These are phyloP conservation scores for Nothophaeocryptopus gaeumannii DNA, from an alignment of 2,329 filamentous ascomycete genomes.

Conservation along the genomic window DNA sequence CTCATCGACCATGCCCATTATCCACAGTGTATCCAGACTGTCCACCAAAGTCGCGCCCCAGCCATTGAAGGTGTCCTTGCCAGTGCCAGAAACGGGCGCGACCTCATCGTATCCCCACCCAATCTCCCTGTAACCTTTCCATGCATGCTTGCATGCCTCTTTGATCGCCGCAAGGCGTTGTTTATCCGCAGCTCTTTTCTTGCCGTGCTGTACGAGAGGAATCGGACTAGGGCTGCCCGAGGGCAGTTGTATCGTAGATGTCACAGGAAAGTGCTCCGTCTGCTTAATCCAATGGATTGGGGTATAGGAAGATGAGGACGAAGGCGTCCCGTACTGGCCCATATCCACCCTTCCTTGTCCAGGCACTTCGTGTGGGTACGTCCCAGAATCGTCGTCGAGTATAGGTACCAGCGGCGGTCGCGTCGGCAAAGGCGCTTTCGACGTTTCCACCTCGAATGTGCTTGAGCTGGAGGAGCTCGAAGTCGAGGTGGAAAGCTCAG, in stretches of 20 bases:
- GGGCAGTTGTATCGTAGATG: conserved; percentile 72
- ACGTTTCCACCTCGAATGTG: too few relatives aligned
- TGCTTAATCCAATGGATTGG: conserved; percentile 67
- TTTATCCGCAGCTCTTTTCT: conserved; percentile 60
- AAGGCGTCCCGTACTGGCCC: conserved; percentile 5
- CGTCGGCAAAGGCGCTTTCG: conserved; percentile 8
- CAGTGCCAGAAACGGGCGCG: conserved; percentile 64
- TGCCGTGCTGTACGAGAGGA: conserved; percentile 72
- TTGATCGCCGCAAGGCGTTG: conserved; percentile 66
- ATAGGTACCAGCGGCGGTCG: conserved; percentile 3
- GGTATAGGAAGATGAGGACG: conserved; percentile 2
- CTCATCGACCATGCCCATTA: conserved; percentile 74
- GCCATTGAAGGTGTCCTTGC: conserved; percentile 79
- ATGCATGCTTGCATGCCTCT: conserved; percentile 71
- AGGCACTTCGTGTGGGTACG: conserved; percentile 1
- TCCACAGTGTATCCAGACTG: conserved; percentile 78
- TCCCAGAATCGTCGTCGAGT: conserved; percentile 8
- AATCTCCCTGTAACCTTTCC: conserved; percentile 74
- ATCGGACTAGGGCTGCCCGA: conserved; percentile 67
- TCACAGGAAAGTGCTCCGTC: conserved; percentile 67
- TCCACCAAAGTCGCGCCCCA: conserved; percentile 90
- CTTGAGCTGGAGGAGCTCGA: too few relatives aligned
- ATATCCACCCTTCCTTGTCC: conserved; percentile 1
- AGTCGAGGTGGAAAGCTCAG: too few relatives aligned
- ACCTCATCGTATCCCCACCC: conserved; percentile 90